Percentiles rank a stretch among this genome's conserved stretches.
Conservation (phyloP, 2,329 filamentous ascomycete species). For the Trichoderma asperellum region DNA sequence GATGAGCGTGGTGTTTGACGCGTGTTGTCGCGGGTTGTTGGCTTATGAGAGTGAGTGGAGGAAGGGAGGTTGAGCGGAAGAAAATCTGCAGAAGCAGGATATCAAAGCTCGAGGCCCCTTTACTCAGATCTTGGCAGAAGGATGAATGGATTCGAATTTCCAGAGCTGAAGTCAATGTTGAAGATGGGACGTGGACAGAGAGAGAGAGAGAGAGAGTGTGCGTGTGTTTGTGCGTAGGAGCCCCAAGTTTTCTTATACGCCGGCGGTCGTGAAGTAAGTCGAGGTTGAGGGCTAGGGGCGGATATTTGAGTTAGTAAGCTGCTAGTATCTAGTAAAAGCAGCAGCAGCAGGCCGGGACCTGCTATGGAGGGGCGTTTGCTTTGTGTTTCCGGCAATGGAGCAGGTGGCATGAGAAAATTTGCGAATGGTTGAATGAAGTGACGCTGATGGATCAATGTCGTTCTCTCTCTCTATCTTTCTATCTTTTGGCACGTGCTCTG, state of each 20-base stretch:
- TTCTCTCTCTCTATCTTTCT: too few species aligned
- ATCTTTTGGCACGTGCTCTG: not conserved
- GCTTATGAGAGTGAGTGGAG: slow-evolving; percentile 9
- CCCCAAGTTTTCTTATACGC: not conserved
- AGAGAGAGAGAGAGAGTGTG: not conserved
- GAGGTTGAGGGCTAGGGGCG: slow-evolving; percentile 9
- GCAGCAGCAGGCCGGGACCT: not conserved
- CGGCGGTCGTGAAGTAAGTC: not conserved
- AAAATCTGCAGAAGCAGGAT: not conserved
- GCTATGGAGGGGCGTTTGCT: not conserved
- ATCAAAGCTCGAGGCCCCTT: not conserved
- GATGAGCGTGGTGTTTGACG: not conserved
- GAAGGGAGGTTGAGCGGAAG: not conserved
- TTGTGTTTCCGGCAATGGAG: not conserved
- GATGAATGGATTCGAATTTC: not conserved
- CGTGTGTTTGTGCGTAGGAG: not conserved
- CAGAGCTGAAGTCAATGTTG: not conserved
- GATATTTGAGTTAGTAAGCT: slow-evolving; percentile 11
- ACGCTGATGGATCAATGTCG: not conserved
- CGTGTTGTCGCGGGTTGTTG: not conserved
- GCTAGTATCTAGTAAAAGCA: not conserved
- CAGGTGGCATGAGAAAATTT: not conserved
- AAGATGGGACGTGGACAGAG: too few species aligned
- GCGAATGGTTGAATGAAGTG: too few species aligned
- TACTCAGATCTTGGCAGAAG: not conserved